phyloP scores from a whole-genome alignment of 352 stramenopile genomes.

The Peronosclerospora sorghi region DNA sequence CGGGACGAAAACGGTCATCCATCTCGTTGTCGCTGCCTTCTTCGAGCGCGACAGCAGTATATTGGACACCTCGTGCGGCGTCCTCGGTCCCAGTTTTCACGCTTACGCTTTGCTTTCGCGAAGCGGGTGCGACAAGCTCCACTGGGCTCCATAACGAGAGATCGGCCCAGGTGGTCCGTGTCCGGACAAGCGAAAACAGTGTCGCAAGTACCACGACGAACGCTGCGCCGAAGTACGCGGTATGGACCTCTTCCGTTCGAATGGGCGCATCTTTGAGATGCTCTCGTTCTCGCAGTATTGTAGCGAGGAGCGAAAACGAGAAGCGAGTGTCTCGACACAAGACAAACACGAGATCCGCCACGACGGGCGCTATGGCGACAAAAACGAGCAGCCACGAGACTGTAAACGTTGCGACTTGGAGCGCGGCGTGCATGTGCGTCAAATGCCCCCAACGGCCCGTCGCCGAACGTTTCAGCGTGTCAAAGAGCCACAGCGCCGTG shows the following conservation, averaged over 20 bases:
- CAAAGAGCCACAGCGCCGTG: slow-evolving; percentile 14
- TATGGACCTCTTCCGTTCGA: slow-evolving; percentile 20
- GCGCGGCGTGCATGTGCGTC: no score
- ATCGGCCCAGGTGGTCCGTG: slow-evolving; percentile 6
- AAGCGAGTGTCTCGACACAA: slow-evolving; percentile 26
- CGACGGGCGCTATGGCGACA: slow-evolving; percentile 17
- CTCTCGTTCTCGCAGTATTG: slow-evolving; percentile 15
- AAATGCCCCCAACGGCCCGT: no score
- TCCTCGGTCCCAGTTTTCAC: background rate
- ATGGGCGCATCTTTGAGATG: slow-evolving; percentile 24
- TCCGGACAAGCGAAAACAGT: slow-evolving; percentile 7
- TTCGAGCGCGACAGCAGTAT: background rate
- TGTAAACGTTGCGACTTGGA: slow-evolving; percentile 10
- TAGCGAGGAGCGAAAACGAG: slow-evolving; percentile 22
- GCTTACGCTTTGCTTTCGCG: background rate
- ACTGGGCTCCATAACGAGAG: slow-evolving; percentile 11
- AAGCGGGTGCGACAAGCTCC: background rate
- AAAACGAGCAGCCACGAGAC: slow-evolving; percentile 20
- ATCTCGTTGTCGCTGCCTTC: background rate
- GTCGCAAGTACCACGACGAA: slow-evolving; percentile 9
- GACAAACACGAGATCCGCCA: slow-evolving; percentile 27
- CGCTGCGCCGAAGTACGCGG: slow-evolving; percentile 12
- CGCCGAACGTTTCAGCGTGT: slow-evolving; percentile 6
- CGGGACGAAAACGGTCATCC: background rate
- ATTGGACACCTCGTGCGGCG: background rate